These are phyloP conservation scores for Coemansia sp. DNA, from an alignment of 192 early-diverging fungal genomes.

Conservation along the genomic window DNA sequence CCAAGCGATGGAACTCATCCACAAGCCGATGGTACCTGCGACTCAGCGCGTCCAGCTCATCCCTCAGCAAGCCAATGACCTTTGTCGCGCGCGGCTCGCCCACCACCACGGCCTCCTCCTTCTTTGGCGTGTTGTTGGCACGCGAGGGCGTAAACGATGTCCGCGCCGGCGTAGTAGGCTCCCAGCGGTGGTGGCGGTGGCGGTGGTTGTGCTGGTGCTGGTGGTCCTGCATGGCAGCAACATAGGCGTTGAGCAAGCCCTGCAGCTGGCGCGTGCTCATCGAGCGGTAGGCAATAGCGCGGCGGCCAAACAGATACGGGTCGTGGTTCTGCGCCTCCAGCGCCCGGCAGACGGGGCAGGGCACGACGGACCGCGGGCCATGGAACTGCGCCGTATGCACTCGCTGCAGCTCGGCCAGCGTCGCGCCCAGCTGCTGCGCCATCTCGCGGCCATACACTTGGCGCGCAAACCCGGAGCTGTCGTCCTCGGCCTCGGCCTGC, in stretches of 20 bases:
- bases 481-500: not conserved
- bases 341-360: constrained; percentile 34
- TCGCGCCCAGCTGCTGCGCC: constrained; percentile 37
- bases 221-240: constrained; percentile 46
- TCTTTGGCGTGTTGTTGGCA: not conserved
- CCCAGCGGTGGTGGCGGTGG: too few species aligned
- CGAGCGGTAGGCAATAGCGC: constrained; percentile 41
- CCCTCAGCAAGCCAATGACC: constrained; percentile 42
- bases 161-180: not conserved
- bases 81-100: not conserved
- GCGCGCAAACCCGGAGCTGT: constrained; percentile 4
- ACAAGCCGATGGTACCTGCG: constrained; percentile 52
- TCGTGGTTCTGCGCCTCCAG: constrained; percentile 51
- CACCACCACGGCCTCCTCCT: not conserved
- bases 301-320: constrained; percentile 44
- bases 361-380: not conserved
- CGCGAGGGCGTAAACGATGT: constrained; percentile 27
- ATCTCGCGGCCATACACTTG: constrained; percentile 18
- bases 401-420: constrained; percentile 48
- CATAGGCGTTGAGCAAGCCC: constrained; percentile 47
- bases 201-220: too few species aligned
- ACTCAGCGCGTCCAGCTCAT: constrained; percentile 52
- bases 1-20: constrained; percentile 29
- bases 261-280: constrained; percentile 45
- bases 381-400: constrained; percentile 45